These are phyloP conservation scores for Fraxinus nigra DNA, from an alignment of 305 asterid species.

Conservation along the genomic window DNA sequence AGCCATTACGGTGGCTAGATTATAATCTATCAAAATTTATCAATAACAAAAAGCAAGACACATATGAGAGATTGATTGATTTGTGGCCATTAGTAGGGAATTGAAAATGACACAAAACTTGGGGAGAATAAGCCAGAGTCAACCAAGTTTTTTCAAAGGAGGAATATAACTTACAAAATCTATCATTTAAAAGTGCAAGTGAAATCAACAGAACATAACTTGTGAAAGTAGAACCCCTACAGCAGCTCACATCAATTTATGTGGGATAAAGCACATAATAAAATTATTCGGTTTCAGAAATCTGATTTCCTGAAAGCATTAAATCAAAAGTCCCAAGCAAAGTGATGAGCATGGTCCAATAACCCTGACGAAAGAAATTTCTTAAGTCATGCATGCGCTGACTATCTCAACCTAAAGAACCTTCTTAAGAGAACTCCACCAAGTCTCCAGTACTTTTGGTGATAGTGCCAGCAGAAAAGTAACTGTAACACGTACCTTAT, in stretches of 20 bases:
- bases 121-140: neutral
- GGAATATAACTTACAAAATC: neutral
- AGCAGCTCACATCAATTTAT: neutral
- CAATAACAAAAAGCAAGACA: neutral
- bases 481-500: neutral
- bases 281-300: neutral
- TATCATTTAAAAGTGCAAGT: neutral
- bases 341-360: neutral
- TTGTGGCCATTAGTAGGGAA: neutral
- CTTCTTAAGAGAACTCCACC: neutral
- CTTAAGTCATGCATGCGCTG: neutral
- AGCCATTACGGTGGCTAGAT: neutral
- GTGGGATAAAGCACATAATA: neutral
- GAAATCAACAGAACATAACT: neutral
- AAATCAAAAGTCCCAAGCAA: neutral
- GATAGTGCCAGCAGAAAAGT: neutral
- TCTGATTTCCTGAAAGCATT: neutral
- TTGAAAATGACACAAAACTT: neutral
- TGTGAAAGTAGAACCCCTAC: neutral
- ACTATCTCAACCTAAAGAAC: conserved; percentile 9
- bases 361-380: neutral
- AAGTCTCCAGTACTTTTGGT: neutral
- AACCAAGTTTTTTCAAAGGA: neutral
- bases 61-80: neutral
- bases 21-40: neutral